Conservation (phyloP, 228 moss, liverwort and hornwort species). For the Sphagnum magellanicum region DNA sequence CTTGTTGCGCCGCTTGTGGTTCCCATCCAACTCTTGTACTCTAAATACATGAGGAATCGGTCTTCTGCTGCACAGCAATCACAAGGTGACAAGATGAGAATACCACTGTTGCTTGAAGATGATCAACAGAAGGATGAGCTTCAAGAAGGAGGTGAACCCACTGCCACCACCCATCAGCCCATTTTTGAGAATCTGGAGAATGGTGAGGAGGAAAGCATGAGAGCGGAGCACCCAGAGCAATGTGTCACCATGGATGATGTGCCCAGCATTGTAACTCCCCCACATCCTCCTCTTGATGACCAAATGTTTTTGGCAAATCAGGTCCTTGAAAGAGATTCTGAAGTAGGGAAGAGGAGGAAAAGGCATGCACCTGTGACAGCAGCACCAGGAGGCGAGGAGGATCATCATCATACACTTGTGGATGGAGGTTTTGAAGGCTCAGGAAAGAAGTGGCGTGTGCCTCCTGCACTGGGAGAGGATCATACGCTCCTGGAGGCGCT, state of each 20-base stretch:
- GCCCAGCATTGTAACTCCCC: not conserved
- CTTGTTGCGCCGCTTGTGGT: slow-evolving; percentile 56
- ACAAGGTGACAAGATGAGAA: not conserved
- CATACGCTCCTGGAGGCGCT: slow-evolving; percentile 28
- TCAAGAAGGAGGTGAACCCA: slow-evolving; percentile 5
- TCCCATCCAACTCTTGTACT: slow-evolving; percentile 47
- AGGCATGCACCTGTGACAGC: no score
- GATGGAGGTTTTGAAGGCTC: no score
- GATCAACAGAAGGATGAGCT: not conserved
- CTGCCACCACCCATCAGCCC: not conserved
- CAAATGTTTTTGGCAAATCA: not conserved
- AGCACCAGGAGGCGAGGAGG: no score
- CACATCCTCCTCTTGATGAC: not conserved
- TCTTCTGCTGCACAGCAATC: no score
- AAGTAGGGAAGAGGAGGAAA: no score
- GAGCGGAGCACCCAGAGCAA: no score
- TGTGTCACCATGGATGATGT: not conserved
- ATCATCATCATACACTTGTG: not conserved
- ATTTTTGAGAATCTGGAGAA: no score
- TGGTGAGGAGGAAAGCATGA: not conserved
- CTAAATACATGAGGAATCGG: not conserved
- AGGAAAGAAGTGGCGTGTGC: not conserved
- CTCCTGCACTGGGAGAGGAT: slow-evolving; percentile 33
- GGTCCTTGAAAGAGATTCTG: not conserved
- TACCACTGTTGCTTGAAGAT: slow-evolving; percentile 3